Percentiles rank a stretch among this genome's conserved stretches.
These are phyloP conservation scores for Camelina hispida DNA, from an alignment of 345 rosid species.

Conservation along the genomic window DNA sequence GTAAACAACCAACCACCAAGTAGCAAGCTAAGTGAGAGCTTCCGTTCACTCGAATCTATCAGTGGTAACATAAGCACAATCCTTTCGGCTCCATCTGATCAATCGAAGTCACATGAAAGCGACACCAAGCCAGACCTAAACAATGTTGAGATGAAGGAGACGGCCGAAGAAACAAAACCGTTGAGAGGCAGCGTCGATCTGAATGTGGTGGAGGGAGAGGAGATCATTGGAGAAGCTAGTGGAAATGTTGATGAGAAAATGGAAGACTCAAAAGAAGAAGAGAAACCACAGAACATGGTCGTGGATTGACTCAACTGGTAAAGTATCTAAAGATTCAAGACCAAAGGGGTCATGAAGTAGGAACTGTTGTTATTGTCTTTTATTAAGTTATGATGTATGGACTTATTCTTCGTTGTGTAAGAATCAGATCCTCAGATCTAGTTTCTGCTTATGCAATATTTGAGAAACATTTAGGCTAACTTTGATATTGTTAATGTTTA, in stretches of 20 bases:
- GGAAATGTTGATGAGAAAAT: conserved; percentile 43
- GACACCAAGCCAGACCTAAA: conserved; percentile 36
- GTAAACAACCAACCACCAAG: conserved; percentile 45
- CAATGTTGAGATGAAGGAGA: conserved; percentile 42
- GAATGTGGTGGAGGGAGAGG: conserved; percentile 43
- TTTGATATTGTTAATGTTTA: conserved; percentile 1
- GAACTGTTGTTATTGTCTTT: neutral
- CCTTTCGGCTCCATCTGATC: conserved; percentile 49
- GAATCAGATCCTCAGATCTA: neutral
- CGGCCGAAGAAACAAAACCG: conserved; percentile 38
- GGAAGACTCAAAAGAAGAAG: conserved; percentile 43
- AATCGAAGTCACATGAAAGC: conserved; percentile 36
- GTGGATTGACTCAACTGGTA: conserved; percentile 25
- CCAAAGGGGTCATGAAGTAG: conserved; percentile 27
- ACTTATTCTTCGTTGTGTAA: conserved; percentile 19
- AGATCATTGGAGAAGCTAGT: conserved; percentile 37
- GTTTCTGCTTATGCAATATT: neutral
- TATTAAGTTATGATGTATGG: neutral
- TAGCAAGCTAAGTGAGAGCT: conserved; percentile 56
- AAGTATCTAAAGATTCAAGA: conserved; percentile 25
- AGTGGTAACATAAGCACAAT: conserved; percentile 51
- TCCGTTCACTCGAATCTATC: conserved; percentile 55
- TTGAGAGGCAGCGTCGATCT: conserved; percentile 39
- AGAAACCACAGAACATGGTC: conserved; percentile 13
- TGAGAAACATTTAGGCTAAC: conserved; percentile 16